These are phyloP conservation scores for Diaporthe destruens DNA, from an alignment of 2,329 filamentous ascomycete species.

Conservation along the genomic window DNA sequence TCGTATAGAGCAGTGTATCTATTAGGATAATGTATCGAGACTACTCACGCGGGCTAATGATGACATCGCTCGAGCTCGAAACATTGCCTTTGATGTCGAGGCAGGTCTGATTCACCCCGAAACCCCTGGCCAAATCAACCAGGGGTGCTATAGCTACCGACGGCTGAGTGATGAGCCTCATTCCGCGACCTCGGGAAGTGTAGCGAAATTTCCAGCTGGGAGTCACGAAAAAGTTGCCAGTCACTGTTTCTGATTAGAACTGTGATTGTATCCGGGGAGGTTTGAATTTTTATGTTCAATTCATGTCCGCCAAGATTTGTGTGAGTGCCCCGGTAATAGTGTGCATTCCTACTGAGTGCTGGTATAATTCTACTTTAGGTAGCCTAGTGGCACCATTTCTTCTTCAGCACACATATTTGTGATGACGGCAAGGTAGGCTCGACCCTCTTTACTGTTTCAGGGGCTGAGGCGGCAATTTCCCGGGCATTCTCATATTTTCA, in stretches of 20 bases:
- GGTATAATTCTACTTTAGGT: not conserved
- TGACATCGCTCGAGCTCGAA: constrained; percentile 13
- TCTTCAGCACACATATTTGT: not conserved
- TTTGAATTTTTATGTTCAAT: not conserved
- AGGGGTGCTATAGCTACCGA: not conserved
- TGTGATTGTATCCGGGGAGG: not conserved
- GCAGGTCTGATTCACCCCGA: constrained; percentile 7
- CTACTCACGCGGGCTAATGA: not conserved
- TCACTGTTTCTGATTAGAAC: not conserved
- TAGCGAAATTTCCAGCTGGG: not conserved
- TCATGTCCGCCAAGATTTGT: not conserved
- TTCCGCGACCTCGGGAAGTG: not conserved
- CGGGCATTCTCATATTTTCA: not conserved
- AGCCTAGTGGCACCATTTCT: not conserved
- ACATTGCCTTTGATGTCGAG: constrained; percentile 18
- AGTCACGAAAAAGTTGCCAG: not conserved
- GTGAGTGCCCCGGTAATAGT: not conserved
- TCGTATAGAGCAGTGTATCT: not conserved
- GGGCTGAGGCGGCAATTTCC: not conserved
- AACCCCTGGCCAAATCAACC: not conserved
- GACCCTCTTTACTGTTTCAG: not conserved
- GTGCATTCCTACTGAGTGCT: not conserved
- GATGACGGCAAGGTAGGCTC: not conserved
- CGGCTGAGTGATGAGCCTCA: not conserved
- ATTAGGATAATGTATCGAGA: no score